Percentiles rank a stretch among this genome's conserved stretches.
Conservation (phyloP, 352 stramenopile genomes). For the Pythium utonaiense region DNA sequence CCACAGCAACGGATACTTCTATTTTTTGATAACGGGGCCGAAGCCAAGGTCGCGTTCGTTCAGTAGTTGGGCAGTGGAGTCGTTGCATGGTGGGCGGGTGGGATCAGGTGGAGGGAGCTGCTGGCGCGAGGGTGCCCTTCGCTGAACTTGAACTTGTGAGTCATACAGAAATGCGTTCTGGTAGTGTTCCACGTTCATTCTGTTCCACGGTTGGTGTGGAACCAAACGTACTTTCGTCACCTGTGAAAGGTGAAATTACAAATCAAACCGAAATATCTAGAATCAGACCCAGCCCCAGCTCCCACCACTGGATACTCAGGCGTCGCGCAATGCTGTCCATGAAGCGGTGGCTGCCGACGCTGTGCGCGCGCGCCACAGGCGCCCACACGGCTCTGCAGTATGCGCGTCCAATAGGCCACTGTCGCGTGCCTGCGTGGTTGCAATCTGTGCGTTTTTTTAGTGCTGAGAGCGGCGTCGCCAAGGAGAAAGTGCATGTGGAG, state of each 20-base stretch:
- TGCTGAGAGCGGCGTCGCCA: background rate
- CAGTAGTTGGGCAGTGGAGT: too few relatives aligned
- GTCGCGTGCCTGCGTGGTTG: background rate
- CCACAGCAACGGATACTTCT: background rate
- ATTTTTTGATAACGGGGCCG: background rate
- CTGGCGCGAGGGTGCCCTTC: background rate
- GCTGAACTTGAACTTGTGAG: background rate
- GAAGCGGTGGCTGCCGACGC: background rate
- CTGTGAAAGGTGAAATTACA: background rate
- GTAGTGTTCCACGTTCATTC: background rate
- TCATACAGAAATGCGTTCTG: background rate
- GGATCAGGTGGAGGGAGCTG: too few relatives aligned
- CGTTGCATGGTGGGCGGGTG: too few relatives aligned
- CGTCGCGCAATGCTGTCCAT: background rate
- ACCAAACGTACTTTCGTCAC: background rate
- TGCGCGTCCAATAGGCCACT: background rate
- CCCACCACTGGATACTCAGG: too few relatives aligned
- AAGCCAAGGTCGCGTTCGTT: background rate
- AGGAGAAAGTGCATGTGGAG: slow-evolving; percentile 24
- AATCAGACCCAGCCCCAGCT: background rate
- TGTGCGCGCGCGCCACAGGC: background rate
- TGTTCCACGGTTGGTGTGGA: background rate
- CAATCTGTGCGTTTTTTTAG: background rate
- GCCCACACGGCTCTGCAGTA: background rate
- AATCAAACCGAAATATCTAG: background rate